Conservation (phyloP, 2,329 filamentous ascomycete genomes). For the Penicillium sp. region DNA sequence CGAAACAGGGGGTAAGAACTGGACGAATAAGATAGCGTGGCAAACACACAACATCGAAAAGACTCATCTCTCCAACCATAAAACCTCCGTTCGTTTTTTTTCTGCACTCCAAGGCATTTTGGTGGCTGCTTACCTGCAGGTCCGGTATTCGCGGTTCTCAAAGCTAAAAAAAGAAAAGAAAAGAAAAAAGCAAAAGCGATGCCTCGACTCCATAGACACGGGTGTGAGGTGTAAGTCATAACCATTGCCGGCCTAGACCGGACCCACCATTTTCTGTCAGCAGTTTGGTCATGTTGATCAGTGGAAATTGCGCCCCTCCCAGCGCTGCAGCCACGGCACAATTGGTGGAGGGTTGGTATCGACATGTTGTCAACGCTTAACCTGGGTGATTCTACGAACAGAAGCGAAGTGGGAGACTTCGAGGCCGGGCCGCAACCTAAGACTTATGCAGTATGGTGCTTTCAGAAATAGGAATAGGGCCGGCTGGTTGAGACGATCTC, state of each 20-base stretch:
- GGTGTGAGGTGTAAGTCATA: not conserved
- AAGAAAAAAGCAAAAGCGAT: too few relatives aligned
- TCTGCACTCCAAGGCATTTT: not conserved
- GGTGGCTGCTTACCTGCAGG: not conserved
- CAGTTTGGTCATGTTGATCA: not conserved
- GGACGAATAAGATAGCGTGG: not conserved
- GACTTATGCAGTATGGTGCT: not conserved
- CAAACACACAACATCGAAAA: not conserved
- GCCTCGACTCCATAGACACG: not conserved
- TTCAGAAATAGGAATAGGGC: not conserved
- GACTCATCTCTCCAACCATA: not conserved
- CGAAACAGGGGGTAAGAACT: not conserved
- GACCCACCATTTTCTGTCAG: not conserved
- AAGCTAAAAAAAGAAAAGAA: not conserved
- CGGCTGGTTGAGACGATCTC: not conserved
- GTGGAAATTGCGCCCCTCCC: not conserved
- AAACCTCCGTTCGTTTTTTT: not conserved
- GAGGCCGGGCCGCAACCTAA: not conserved
- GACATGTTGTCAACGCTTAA: not conserved
- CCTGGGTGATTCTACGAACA: not conserved
- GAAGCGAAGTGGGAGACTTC: not conserved
- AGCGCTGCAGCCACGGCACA: not conserved
- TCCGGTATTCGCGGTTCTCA: not conserved
- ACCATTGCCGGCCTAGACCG: not conserved
- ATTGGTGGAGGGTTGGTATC: not conserved